phyloP scores from a whole-genome alignment of 2,329 filamentous ascomycete species.

The Venturia effusa region DNA sequence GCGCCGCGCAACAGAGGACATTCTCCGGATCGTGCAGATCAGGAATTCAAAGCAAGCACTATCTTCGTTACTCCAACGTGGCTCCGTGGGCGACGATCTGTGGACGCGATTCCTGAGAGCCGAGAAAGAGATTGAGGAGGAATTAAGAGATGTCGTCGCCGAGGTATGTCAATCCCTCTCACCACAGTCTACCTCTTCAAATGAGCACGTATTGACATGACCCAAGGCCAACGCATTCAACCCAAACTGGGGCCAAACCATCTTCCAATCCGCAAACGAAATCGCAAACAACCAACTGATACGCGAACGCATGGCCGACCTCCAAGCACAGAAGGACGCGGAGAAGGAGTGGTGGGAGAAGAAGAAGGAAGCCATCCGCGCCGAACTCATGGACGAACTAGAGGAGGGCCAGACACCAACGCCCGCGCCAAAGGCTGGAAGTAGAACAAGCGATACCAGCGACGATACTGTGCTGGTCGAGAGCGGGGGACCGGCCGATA shows the following conservation, averaged over 20 bases:
- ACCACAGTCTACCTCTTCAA: neutral
- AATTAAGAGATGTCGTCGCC: slow-evolving; percentile 83
- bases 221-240: slow-evolving; percentile 77
- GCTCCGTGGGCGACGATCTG: slow-evolving; percentile 89
- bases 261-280: slow-evolving; percentile 96
- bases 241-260: slow-evolving; percentile 82
- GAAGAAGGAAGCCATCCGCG: slow-evolving; percentile 60
- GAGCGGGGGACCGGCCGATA: slow-evolving; percentile 35
- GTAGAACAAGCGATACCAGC: slow-evolving; percentile 36
- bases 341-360: slow-evolving; percentile 94
- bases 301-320: slow-evolving; percentile 62
- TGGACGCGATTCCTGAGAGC: slow-evolving; percentile 87
- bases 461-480: slow-evolving; percentile 75
- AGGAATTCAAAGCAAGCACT: slow-evolving; percentile 82
- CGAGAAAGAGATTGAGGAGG: slow-evolving; percentile 96
- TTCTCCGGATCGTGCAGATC: slow-evolving; percentile 81
- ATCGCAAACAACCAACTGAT: slow-evolving; percentile 77
- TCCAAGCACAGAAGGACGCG: slow-evolving; percentile 56
- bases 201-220: neutral
- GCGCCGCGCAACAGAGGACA: slow-evolving; percentile 83
- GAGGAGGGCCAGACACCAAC: slow-evolving; percentile 34
- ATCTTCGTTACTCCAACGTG: slow-evolving; percentile 70
- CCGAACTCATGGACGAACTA: slow-evolving; percentile 76
- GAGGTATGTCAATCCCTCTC: slow-evolving; percentile 48
- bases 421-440: slow-evolving; percentile 7